These are phyloP conservation scores for Saccharomycopsis sp. DNA, from an alignment of 805 yeast species.

Conservation along the genomic window DNA sequence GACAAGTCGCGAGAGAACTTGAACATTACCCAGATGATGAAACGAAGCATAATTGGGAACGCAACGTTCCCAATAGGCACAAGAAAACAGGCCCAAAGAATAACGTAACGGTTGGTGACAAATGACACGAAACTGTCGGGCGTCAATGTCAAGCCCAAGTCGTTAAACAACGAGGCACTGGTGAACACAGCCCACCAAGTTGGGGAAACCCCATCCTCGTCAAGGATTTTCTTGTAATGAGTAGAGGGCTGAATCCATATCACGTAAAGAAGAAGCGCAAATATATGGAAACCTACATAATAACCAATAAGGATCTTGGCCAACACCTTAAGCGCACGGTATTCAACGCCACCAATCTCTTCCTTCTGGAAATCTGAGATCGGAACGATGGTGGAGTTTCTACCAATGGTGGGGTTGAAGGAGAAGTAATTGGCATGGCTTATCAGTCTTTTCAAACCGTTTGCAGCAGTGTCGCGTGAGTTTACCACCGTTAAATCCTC, in stretches of 20 bases:
- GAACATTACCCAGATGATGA: slow-evolving; percentile 73
- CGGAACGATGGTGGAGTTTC: slow-evolving; percentile 87
- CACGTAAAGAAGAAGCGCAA: slow-evolving; percentile 45
- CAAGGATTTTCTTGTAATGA: slow-evolving; percentile 38
- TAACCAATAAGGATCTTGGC: slow-evolving; percentile 58
- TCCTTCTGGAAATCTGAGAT: slow-evolving; percentile 79
- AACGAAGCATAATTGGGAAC: slow-evolving; percentile 77
- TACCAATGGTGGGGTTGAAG: slow-evolving; percentile 85
- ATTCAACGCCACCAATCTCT: slow-evolving; percentile 96
- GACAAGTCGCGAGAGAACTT: slow-evolving; percentile 59
- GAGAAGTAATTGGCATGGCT: slow-evolving; percentile 58
- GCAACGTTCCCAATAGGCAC: slow-evolving; percentile 93
- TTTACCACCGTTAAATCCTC: slow-evolving; percentile 17
- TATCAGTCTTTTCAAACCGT: neutral
- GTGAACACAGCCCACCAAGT: slow-evolving; percentile 95
- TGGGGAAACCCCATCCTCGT: slow-evolving; percentile 57
- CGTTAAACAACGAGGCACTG: slow-evolving; percentile 72
- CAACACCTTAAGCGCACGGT: slow-evolving; percentile 76
- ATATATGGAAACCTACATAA: slow-evolving; percentile 69
- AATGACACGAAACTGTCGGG: slow-evolving; percentile 75
- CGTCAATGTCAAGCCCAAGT: slow-evolving; percentile 76
- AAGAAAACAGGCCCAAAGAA: slow-evolving; percentile 59
- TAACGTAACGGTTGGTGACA: slow-evolving; percentile 53
- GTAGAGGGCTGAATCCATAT: slow-evolving; percentile 51
- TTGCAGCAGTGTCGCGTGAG: neutral